Base-by-base conservation (phyloP, 78 protist species). In the Parvularia atlantis region DNA sequence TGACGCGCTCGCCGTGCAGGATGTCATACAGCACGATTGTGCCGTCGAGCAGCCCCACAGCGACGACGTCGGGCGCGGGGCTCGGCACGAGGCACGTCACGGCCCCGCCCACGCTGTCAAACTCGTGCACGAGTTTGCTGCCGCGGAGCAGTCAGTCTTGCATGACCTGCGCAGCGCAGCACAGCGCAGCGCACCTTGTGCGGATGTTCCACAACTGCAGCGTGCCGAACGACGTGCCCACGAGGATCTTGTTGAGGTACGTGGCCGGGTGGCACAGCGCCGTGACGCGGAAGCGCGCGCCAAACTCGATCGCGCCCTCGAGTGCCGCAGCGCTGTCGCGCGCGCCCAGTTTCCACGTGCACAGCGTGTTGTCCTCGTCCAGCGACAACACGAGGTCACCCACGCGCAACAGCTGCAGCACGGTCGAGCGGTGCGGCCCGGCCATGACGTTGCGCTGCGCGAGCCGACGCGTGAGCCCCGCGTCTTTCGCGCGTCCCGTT, bases 1-100 rank as follows among this genome's bases (percentile, higher is more conserved):
- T 41, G 19, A 41, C 19, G 9, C 19, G 4, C 46, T 41, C 9
- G 46, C 9, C 46, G 9, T 41, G 46, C 46, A 10, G 4, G 46
- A 41, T 4, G 46, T 41, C 9, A 9, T 41, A 9, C 46, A 41
- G 19, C 19, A 41, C 19, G 19, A 41, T 9, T 9, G 46, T 10
- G 9, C 46, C 46, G 9, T 41, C 9, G 46, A 9, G 10, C 22
- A 67, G 36, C 60, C 91, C 94, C 36, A 89, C 36, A 1, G 80
- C 94, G 10, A 85, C 76, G 10, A 85, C 78, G 37, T 89, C 88
- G 26, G 74, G n/a, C 17, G 71, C 89, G 14, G 87, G 84, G n/a
- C 87, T 69, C 58, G 81, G 87, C 31, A 19, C 76, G 28, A 89
- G 1, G 37, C 61, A 50, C 1, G 73, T 58, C 43, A 88, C 72